A percentile compares a stretch with the other conserved stretches of the same genome.
phyloP scores from a whole-genome alignment of 2,329 filamentous ascomycete species.

The Cryphonectria japonica region DNA sequence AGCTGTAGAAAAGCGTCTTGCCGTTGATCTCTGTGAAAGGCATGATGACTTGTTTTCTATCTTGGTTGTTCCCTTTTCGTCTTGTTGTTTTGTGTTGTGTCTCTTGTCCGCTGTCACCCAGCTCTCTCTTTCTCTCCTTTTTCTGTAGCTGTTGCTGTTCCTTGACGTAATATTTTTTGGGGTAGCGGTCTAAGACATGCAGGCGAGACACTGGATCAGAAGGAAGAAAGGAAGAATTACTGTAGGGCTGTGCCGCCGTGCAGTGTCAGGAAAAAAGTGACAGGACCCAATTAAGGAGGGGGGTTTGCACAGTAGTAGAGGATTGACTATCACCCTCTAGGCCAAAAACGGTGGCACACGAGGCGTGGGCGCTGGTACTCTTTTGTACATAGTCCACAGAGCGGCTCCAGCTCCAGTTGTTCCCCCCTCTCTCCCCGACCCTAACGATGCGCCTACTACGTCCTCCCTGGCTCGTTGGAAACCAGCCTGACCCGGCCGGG shows the following conservation, averaged over 20 bases:
- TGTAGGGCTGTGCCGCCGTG: neutral
- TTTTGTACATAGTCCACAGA: conserved; percentile 2
- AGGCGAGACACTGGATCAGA: neutral
- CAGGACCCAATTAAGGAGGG: neutral
- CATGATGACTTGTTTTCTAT: conserved; percentile 4
- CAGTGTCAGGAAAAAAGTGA: neutral
- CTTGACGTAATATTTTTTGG: neutral
- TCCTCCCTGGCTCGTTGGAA: neutral
- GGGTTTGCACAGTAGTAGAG: neutral
- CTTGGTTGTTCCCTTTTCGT: too few species aligned
- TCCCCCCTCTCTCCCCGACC: neutral
- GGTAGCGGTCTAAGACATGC: neutral
- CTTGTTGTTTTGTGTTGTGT: neutral
- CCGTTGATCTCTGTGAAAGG: conserved; percentile 28
- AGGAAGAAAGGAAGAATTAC: neutral
- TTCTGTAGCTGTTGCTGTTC: neutral
- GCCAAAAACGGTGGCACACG: neutral
- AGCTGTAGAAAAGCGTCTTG: conserved; percentile 29
- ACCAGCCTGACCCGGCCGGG: neutral
- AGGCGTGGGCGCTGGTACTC: conserved; percentile 1
- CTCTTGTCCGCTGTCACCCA: neutral
- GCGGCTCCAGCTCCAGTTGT: neutral
- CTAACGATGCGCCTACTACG: neutral
- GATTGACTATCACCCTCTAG: neutral
- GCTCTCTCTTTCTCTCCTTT: neutral